phyloP scores from a whole-genome alignment of 345 rosid genomes.

The Garcia nutans region DNA sequence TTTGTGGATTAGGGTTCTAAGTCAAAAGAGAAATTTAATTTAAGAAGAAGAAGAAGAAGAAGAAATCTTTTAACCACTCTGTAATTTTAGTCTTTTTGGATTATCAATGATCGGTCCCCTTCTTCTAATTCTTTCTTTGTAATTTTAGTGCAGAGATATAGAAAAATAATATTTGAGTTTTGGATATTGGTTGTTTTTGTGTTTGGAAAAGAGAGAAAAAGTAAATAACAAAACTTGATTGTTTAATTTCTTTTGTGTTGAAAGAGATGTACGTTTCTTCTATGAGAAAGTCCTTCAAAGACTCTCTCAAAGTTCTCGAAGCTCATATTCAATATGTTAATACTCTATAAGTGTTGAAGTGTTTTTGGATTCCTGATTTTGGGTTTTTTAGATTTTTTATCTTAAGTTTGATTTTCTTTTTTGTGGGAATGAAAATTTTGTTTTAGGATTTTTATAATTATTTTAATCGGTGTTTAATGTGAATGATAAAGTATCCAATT shows the following conservation, averaged over 20 bases:
- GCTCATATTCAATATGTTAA: conserved; percentile 73
- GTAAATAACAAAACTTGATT: background rate
- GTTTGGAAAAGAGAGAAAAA: background rate
- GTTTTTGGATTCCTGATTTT: background rate
- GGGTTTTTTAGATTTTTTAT: background rate
- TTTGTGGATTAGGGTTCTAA: too few relatives aligned
- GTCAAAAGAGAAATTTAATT: too few relatives aligned
- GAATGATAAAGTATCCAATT: background rate
- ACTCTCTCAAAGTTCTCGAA: conserved; percentile 56
- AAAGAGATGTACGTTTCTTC: conserved; percentile 45
- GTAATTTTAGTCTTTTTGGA: too few relatives aligned
- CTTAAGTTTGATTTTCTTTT: background rate
- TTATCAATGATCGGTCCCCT: too few relatives aligned
- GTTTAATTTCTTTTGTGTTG: background rate
- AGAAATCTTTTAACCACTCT: too few relatives aligned
- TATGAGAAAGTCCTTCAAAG: conserved; percentile 58
- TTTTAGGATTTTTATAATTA: background rate
- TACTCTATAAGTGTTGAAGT: conserved; percentile 42
- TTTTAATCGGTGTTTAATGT: background rate
- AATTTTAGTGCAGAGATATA: background rate
- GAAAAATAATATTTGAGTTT: too few relatives aligned
- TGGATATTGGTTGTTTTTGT: too few relatives aligned
- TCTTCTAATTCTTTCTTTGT: too few relatives aligned
- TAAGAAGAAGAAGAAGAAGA: too few relatives aligned
- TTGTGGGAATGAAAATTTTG: background rate